Conservation (phyloP, 192 early-diverging fungal species). For the Funneliformis mosseae region DNA sequence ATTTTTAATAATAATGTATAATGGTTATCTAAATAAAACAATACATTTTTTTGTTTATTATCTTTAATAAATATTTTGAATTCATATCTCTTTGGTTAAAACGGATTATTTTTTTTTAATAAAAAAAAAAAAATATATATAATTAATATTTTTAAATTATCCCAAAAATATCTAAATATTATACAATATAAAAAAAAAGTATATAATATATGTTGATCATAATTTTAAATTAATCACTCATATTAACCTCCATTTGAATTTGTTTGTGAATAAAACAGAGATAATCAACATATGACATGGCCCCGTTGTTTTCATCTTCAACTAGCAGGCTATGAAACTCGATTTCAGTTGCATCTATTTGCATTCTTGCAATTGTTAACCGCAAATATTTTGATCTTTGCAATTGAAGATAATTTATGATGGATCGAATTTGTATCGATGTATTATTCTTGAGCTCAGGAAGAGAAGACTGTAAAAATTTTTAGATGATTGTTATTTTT, state of each 20-base stretch:
- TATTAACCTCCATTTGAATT: constrained; percentile 72
- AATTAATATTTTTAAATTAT: background rate
- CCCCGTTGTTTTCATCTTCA: constrained; percentile 89
- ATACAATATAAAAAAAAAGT: background rate
- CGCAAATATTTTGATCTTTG: constrained; percentile 67
- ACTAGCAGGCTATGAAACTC: constrained; percentile 76
- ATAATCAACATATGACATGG: constrained; percentile 93
- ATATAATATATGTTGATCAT: background rate
- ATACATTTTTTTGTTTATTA: too few species aligned
- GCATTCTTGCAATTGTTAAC: constrained; percentile 80
- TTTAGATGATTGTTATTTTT: background rate
- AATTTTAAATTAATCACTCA: background rate
- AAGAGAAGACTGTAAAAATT: constrained; percentile 51
- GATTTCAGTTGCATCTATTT: constrained; percentile 78
- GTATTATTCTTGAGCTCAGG: constrained; percentile 68
- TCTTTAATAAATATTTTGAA: too few species aligned
- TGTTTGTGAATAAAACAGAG: constrained; percentile 85
- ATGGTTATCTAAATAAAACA: too few species aligned
- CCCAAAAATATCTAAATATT: background rate
- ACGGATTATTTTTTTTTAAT: background rate
- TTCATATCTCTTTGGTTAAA: background rate
- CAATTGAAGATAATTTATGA: constrained; percentile 65
- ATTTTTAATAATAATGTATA: too few species aligned
- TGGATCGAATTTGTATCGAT: constrained; percentile 65
- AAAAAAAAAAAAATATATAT: background rate